A percentile compares a stretch with the other conserved stretches of the same genome.
Conservation (phyloP, 257 asterid genomes). For the Primulina tabacum region DNA sequence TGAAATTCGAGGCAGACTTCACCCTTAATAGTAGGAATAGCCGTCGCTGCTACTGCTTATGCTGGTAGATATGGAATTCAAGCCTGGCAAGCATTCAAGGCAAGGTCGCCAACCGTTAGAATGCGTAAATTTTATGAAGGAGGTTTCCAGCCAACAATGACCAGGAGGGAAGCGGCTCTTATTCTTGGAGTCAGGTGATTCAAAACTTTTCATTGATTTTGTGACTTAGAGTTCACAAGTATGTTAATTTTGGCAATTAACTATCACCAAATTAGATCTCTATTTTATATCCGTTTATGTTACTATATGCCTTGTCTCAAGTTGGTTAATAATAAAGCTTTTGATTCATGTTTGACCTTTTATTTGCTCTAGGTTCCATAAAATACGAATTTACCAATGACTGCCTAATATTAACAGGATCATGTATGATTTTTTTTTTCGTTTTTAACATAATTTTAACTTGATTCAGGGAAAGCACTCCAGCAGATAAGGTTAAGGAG, state of each 20-base stretch:
- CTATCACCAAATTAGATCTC: background rate
- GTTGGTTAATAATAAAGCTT: background rate
- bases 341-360: background rate
- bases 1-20: constrained; percentile 31
- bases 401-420: background rate
- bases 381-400: background rate
- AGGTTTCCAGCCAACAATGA: constrained; percentile 40
- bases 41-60: constrained; percentile 42
- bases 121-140: constrained; percentile 39
- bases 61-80: constrained; percentile 44
- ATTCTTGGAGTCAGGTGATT: constrained; percentile 37
- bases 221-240: background rate
- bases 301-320: background rate
- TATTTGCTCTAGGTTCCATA: background rate
- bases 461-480: constrained; percentile 26
- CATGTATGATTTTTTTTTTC: background rate
- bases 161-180: constrained; percentile 42
- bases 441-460: background rate
- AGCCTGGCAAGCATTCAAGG: constrained; percentile 45
- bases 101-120: constrained; percentile 30
- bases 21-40: constrained; percentile 43
- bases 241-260: background rate
- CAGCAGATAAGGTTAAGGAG: constrained; percentile 33
- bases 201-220: background rate
- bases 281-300: background rate